phyloP scores from a whole-genome alignment of 768 basidiomycete genomes.

The Guyanaporus albipodus region DNA sequence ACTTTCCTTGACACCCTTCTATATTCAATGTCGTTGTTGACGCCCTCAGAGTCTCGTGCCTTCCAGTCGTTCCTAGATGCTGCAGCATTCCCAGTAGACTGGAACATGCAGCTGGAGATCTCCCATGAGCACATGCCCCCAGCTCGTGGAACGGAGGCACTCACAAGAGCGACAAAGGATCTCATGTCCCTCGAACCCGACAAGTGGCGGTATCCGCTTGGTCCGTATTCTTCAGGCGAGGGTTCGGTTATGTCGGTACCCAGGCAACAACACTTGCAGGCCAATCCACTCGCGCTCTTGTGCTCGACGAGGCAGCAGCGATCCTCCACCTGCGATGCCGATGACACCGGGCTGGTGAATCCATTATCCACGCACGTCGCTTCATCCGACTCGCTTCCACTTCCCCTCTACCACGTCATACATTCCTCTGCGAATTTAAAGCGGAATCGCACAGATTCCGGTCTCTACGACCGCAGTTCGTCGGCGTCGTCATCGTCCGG shows the following conservation, averaged over 20 bases:
- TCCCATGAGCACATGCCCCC: constrained; percentile 47
- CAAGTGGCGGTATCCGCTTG: constrained; percentile 34
- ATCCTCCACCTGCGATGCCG: constrained; percentile 5
- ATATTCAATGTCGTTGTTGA: constrained; percentile 54
- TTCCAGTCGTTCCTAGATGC: constrained; percentile 67
- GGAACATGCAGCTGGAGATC: constrained; percentile 38
- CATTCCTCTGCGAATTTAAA: constrained; percentile 7
- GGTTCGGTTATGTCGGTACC: constrained; percentile 8
- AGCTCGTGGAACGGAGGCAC: constrained; percentile 55
- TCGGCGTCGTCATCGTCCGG: constrained; percentile 30
- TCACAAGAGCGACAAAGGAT: constrained; percentile 79
- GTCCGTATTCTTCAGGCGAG: constrained; percentile 10
- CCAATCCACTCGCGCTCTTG: constrained; percentile 13
- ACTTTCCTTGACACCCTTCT: not conserved
- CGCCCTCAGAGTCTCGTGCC: constrained; percentile 60
- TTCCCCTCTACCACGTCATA: constrained; percentile 17
- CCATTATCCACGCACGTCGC: constrained; percentile 4
- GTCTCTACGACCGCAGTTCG: constrained; percentile 17
- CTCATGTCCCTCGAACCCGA: constrained; percentile 66
- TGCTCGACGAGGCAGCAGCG: constrained; percentile 20
- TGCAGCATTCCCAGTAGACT: constrained; percentile 42
- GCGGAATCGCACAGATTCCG: constrained; percentile 7
- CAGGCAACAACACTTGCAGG: constrained; percentile 18
- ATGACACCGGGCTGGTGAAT: constrained; percentile 3
- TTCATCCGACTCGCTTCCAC: constrained; percentile 5